phyloP scores from a whole-genome alignment of 225 moss, liverwort and hornwort genomes.

The Marchantia paleacea region DNA sequence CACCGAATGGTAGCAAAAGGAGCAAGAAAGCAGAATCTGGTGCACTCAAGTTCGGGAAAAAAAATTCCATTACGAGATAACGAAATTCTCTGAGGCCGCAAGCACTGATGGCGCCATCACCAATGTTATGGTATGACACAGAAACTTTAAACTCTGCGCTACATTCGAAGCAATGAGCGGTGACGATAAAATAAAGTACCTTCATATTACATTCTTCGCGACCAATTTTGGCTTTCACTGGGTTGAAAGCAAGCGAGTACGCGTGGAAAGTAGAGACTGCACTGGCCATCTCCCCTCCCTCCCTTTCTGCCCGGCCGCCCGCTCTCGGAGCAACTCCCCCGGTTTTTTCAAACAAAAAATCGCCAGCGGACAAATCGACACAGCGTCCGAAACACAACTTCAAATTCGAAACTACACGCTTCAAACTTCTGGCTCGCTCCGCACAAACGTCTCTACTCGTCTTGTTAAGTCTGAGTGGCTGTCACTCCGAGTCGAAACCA shows the following conservation, averaged over 20 bases:
- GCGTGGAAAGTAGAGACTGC: conserved; percentile 39
- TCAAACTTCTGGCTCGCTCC: no score
- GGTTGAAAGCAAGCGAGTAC: conserved; percentile 79
- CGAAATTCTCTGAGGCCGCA: background rate
- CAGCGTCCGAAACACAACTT: background rate
- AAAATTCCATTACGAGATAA: background rate
- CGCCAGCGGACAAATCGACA: background rate
- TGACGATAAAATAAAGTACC: conserved; percentile 24
- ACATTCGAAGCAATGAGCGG: no score
- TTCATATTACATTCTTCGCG: conserved; percentile 67
- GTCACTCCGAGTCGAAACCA: no score
- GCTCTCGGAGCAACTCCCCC: background rate
- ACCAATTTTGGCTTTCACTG: conserved; percentile 69
- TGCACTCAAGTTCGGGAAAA: background rate
- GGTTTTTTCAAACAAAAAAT: background rate
- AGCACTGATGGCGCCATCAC: background rate
- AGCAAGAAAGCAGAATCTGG: background rate
- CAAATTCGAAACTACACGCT: background rate
- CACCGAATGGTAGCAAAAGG: background rate
- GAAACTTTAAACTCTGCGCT: background rate
- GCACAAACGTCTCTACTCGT: no score
- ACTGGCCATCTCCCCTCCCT: conserved; percentile 9
- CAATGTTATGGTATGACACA: background rate
- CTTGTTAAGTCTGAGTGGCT: no score
- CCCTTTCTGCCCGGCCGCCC: background rate